A percentile compares a stretch with the other conserved stretches of the same genome.
These are phyloP conservation scores for Fusarium armeniacum DNA, from an alignment of 2,329 filamentous ascomycete species.

Conservation along the genomic window DNA sequence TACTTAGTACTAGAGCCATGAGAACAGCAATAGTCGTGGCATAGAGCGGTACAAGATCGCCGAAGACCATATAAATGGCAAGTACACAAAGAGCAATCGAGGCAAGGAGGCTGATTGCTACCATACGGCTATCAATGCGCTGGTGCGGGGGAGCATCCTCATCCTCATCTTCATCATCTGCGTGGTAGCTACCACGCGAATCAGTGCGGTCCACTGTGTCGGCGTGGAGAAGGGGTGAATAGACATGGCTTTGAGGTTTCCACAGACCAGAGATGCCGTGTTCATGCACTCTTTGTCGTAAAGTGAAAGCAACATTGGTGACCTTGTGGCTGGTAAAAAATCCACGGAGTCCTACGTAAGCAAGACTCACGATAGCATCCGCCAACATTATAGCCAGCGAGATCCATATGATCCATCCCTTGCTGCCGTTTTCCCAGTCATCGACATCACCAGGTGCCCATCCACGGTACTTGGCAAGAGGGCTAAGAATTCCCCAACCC, in stretches of 20 bases:
- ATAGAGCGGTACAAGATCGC: slow-evolving; percentile 81
- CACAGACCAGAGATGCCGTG: slow-evolving; percentile 44
- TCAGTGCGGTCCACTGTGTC: slow-evolving; percentile 7
- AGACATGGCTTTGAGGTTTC: slow-evolving; percentile 39
- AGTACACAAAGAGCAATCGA: slow-evolving; percentile 85
- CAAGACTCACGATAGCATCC: slow-evolving; percentile 89
- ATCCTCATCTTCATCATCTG: slow-evolving; percentile 59
- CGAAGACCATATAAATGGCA: slow-evolving; percentile 87
- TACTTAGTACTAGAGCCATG: slow-evolving; percentile 82
- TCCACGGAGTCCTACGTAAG: slow-evolving; percentile 79
- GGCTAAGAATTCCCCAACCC: slow-evolving; percentile 92
- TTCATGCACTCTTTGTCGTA: slow-evolving; percentile 35
- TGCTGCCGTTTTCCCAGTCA: slow-evolving; percentile 93
- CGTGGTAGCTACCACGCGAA: slow-evolving; percentile 25
- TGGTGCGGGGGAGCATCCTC: slow-evolving; percentile 88
- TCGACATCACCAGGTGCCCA: slow-evolving; percentile 91
- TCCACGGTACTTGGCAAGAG: slow-evolving; percentile 84
- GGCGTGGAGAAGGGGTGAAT: slow-evolving; percentile 43
- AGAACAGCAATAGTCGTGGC: slow-evolving; percentile 84
- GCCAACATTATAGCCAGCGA: slow-evolving; percentile 97
- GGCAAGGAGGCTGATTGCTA: slow-evolving; percentile 79
- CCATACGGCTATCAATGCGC: slow-evolving; percentile 79
- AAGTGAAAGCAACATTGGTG: slow-evolving; percentile 1
- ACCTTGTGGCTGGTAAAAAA: slow-evolving; percentile 52
- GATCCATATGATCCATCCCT: slow-evolving; percentile 99